phyloP scores from a whole-genome alignment of 176 grass and related monocot genomes.

The Carex myosuroides region DNA sequence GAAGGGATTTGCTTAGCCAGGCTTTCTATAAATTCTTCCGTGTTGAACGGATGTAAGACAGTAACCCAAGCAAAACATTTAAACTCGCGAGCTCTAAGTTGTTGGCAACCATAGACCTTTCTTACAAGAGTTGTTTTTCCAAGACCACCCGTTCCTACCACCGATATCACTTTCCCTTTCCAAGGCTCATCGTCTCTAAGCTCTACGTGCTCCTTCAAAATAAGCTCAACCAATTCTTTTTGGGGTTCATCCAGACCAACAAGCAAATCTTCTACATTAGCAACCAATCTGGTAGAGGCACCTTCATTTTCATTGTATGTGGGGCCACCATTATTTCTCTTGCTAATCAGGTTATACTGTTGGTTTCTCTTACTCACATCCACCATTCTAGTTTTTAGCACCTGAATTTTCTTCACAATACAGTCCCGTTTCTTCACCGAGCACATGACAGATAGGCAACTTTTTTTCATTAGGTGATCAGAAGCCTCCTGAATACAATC shows the following conservation, averaged over 20 bases:
- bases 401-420: slow-evolving; percentile 14
- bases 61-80: slow-evolving; percentile 18
- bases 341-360: slow-evolving; percentile 14
- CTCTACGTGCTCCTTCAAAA: background rate
- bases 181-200: too few species aligned
- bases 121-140: slow-evolving; percentile 35
- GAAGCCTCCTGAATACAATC: slow-evolving; percentile 22
- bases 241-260: background rate
- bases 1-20: background rate
- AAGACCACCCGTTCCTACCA: slow-evolving; percentile 21
- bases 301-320: too few species aligned
- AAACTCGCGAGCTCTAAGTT: background rate
- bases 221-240: background rate
- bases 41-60: slow-evolving; percentile 7
- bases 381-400: slow-evolving; percentile 8
- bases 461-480: background rate
- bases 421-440: background rate
- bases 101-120: background rate
- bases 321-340: too few species aligned
- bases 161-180: background rate
- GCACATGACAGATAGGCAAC: background rate
- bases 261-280: background rate
- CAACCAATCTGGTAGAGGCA: too few species aligned
- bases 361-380: slow-evolving; percentile 25
- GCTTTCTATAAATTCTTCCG: background rate